Base-by-base conservation (phyloP, 1,284 basidiomycete genomes). In the Megacollybia platyphylla region DNA sequence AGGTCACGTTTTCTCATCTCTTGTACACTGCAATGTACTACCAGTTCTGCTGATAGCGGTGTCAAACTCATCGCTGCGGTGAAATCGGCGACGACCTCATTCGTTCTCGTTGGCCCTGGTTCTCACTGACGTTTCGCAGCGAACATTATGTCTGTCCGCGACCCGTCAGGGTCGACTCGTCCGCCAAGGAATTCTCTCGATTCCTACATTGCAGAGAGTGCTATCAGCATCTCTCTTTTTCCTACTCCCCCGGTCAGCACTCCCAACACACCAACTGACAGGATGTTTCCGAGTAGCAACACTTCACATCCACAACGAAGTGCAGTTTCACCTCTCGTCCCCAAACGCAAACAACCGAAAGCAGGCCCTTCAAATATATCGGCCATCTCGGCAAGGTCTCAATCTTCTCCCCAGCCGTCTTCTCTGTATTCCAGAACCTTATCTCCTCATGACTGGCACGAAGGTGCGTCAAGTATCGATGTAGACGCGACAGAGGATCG, bases 391-490 rank as follows among this genome's bases (percentile, higher is more conserved):
- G 10, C 20, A 15, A 37, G 18, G 36, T 24, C 20, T n/a, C 28
- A 32, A 26, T 6, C 11, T 24, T 11, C 13, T 18, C 39, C 48
- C 37, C 52, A 39, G 46, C 52, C 51, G 28, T 42, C 53, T 35
- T 50, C 51, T n/a, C 49, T 49, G 15, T 29, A 43, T 17, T 49
- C 49, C 8, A 51, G 51, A 34, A 47, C 50, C 30, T 46, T 62
- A 31, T 63, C 67, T 18, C 59, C 70, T 2, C 59, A 67, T 52
- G 70, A 74, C 51, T 77, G 75, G 74, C 70, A 75, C 47, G 76
- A 78, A 52, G 75, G 71, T 8, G 67, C 71, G n/a, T 75, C 73
- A 6, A 68, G 64, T 45, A 71, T 78, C 45, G 68, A 67, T 40
- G 63, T 71, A 37, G 73, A 76, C 55, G 62, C 67, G 18, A 57